Conservation (phyloP, 306 rosid species). For the Vicia faba region DNA sequence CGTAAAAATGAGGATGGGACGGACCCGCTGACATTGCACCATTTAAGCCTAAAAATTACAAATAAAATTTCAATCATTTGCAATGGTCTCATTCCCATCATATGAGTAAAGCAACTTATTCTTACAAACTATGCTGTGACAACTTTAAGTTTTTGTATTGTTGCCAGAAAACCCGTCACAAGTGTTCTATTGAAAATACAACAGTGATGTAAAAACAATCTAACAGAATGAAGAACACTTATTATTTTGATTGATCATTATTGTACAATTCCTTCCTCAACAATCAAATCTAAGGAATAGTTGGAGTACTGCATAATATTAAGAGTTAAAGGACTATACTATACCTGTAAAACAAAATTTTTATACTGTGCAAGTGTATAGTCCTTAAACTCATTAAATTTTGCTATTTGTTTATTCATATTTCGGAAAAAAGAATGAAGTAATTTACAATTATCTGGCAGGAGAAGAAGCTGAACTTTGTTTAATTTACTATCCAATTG, state of each 20-base stretch:
- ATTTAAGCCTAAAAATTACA: no score
- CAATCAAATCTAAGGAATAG: conserved; percentile 5
- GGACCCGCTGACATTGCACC: no score
- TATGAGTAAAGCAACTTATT: not conserved
- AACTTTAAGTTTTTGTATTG: not conserved
- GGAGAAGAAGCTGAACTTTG: conserved; percentile 17
- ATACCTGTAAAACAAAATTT: not conserved
- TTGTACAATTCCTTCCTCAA: conserved; percentile 20
- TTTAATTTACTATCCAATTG: conserved; percentile 71
- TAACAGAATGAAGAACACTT: conserved; percentile 10
- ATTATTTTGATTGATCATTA: conserved; percentile 16
- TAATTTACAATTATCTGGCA: conserved; percentile 56
- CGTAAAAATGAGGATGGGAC: no score
- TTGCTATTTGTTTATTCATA: conserved; percentile 1
- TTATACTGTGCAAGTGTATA: not conserved
- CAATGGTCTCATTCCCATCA: not conserved
- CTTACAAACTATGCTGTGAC: not conserved
- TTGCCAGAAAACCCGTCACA: not conserved
- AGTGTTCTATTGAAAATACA: not conserved
- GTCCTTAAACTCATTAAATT: not conserved
- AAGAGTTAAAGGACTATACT: not conserved
- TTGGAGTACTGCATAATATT: not conserved
- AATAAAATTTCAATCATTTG: not conserved
- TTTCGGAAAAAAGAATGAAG: not conserved
- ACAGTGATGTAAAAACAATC: conserved; percentile 3